phyloP scores from a whole-genome alignment of 768 basidiomycete species.

The Serendipita sp. region DNA sequence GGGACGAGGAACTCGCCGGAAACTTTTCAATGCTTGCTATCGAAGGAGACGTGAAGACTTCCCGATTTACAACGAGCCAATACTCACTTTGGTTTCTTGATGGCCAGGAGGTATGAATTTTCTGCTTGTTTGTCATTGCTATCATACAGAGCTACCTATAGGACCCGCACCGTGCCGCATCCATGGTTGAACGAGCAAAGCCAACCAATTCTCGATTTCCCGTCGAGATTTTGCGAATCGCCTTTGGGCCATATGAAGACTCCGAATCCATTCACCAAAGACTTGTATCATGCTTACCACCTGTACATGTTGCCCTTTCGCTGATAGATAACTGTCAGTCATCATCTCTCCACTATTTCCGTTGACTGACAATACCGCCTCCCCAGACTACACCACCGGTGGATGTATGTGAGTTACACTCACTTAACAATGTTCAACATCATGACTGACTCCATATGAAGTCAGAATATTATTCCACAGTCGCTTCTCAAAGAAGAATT shows the following conservation, averaged over 20 bases:
- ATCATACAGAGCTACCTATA: not conserved
- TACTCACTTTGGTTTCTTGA: not conserved
- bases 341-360: not conserved
- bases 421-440: not conserved
- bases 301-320: not conserved
- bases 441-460: not conserved
- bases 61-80: not conserved
- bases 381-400: not conserved
- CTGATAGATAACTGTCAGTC: not conserved
- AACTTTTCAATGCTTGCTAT: constrained; percentile 2
- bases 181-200: not conserved
- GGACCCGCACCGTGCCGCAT: not conserved
- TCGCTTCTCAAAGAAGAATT: not conserved
- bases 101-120: not conserved
- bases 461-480: not conserved
- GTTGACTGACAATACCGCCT: not conserved
- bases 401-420: not conserved
- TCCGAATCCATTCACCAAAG: not conserved
- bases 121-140: not conserved
- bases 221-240: not conserved
- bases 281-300: not conserved
- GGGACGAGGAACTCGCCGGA: not conserved
- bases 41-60: not conserved
- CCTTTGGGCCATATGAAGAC: not conserved
- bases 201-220: not conserved